Conservation (phyloP, 768 basidiomycete species). For the Suillus paluster region DNA sequence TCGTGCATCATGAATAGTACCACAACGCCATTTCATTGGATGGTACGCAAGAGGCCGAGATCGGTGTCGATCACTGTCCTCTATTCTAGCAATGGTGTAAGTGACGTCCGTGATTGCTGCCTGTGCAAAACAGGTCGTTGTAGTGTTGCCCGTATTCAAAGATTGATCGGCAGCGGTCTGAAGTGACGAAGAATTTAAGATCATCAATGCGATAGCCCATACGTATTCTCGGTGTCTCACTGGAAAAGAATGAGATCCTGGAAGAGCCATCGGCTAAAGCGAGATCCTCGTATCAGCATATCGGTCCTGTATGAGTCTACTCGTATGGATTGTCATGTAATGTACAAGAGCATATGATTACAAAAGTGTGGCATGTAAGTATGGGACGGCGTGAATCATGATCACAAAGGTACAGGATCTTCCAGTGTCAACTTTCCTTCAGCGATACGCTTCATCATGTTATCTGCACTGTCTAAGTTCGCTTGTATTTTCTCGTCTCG, state of each 20-base stretch:
- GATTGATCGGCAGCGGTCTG: background rate
- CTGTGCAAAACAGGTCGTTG: background rate
- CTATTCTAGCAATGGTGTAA: background rate
- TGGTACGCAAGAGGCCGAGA: background rate
- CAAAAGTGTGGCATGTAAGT: background rate
- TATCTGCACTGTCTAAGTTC: background rate
- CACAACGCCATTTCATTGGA: background rate
- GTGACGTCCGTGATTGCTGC: background rate
- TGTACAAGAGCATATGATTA: background rate
- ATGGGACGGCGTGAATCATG: background rate
- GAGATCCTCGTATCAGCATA: too few relatives aligned
- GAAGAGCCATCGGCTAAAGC: too few relatives aligned
- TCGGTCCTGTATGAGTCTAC: too few relatives aligned
- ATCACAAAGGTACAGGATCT: background rate
- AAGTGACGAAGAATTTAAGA: background rate
- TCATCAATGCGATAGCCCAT: too few relatives aligned
- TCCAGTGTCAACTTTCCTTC: slow-evolving; percentile 5
- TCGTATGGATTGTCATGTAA: background rate
- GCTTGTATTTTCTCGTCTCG: slow-evolving; percentile 8
- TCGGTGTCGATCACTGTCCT: background rate
- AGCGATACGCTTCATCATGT: background rate
- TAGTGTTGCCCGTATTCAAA: background rate
- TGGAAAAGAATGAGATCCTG: too few relatives aligned
- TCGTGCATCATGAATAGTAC: background rate
- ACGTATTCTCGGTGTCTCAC: too few relatives aligned